These are phyloP conservation scores for Chaetomium strumarium DNA, from an alignment of 2,329 filamentous ascomycete genomes.

Conservation along the genomic window DNA sequence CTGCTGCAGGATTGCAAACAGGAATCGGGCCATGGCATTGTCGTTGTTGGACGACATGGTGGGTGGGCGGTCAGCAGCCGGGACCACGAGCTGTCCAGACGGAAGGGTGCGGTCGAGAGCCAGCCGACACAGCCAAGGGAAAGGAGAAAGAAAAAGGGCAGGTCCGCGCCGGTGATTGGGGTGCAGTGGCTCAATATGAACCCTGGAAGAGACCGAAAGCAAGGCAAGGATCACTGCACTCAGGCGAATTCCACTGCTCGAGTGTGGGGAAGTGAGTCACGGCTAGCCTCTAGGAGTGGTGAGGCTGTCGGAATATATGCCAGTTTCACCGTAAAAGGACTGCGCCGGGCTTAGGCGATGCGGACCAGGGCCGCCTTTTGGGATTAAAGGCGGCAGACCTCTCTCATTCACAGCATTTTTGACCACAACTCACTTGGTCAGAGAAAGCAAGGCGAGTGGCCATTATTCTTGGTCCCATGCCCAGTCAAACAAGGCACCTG, in stretches of 20 bases:
- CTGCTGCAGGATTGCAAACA: constrained; percentile 55
- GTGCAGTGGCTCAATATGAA: constrained; percentile 21
- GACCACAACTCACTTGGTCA: not conserved
- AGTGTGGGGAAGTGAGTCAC: constrained; percentile 36
- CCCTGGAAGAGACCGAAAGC: constrained; percentile 7
- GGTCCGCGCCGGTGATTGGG: constrained; percentile 2
- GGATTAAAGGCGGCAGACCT: not conserved
- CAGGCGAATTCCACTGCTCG: constrained; percentile 26
- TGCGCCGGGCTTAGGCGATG: constrained; percentile 1
- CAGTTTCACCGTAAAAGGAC: constrained; percentile 22
- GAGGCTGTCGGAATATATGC: constrained; percentile 36
- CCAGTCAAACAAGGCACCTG: constrained; percentile 5
- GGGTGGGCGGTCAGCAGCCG: constrained; percentile 16
- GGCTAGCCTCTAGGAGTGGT: constrained; percentile 36
- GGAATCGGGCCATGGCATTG: constrained; percentile 51
- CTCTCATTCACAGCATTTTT: constrained; percentile 1
- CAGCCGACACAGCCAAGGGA: constrained; percentile 17
- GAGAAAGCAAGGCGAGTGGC: constrained; percentile 10
- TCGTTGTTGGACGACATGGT: constrained; percentile 52
- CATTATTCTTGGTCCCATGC: not conserved
- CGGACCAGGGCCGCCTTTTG: constrained; percentile 4
- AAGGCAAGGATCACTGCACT: constrained; percentile 23
- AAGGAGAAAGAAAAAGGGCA: constrained; percentile 8
- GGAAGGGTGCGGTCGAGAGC: constrained; percentile 13
- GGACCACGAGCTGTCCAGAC: constrained; percentile 1